Base-by-base conservation (phyloP, 2,329 filamentous ascomycete genomes). In the Hypoxylon sp. region DNA sequence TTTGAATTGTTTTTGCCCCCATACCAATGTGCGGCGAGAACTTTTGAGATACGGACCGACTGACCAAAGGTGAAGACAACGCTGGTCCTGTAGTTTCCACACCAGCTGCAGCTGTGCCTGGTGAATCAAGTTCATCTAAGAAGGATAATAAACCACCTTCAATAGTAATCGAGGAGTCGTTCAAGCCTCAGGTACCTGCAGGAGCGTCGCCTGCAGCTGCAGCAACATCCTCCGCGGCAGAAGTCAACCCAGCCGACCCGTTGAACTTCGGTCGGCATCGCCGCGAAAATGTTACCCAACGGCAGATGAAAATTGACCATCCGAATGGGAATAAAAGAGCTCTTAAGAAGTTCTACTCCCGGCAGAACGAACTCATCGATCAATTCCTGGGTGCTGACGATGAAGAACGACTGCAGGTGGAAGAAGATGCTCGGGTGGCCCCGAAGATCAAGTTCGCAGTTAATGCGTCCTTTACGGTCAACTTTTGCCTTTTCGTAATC, bases 401-500 rank as follows among this genome's bases (percentile, higher is more conserved):
- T 69, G 87, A 89, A 73, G 86, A 89, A 77, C 81, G 81, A 2
- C 78, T 84, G 40, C 82, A 84, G 58, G 78, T 84, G 48, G 82
- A 86, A 51, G 86, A 89, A 73, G 82, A 83, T 53, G 73, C 81
- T 51, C 82, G 85, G 64, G 85, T 88, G 74, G 83, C 80, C 6
- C 83, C 83, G 3, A 85, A 82, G 64, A 83, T 88, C 73, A 83
- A 84, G 69, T 84, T 88, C 72, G 86, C 85, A 40, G 83, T 88
- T 72, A 84, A 85, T 55, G 81, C 82, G 10, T 85, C 83, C 46
- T 87, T 86, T 69, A 77, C 76, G 3, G 83, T 85, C 69, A 85
- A 87, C 76, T 83, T 86, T 57, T 87, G 80, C 66, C 79, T 89
- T 30, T 88, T 88, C 72, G 71, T 86, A 74, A 88, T 89, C 65